Evolutionary conservation across 225 moss, liverwort and hornwort genomes (phyloP).

Genomic region (Pleurozium schreberi): DNA sequence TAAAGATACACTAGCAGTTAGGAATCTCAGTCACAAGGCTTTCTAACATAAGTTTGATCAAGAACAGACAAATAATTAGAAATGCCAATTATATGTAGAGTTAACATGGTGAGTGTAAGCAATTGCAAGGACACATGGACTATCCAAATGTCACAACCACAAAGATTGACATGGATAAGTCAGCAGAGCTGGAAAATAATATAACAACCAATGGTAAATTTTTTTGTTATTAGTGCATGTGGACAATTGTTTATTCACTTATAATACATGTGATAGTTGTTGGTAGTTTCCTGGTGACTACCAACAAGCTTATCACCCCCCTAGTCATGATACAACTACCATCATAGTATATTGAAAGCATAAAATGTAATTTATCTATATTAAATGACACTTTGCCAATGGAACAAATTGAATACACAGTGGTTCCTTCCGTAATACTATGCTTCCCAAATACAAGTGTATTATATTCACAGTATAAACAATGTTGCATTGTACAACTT

Average conservation of each 20-base stretch:
- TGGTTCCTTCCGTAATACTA: neutral
- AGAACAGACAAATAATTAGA: too few relatives aligned
- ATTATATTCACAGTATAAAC: neutral
- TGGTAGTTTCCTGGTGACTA: too few relatives aligned
- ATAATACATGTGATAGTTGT: neutral
- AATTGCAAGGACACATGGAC: rapidly evolving
- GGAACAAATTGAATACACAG: neutral
- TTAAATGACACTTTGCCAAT: neutral
- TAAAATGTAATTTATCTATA: neutral
- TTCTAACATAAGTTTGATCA: too few relatives aligned
- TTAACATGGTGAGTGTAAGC: neutral
- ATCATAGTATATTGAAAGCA: too few relatives aligned
- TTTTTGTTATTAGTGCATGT: neutral
- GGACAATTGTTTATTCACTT: neutral
- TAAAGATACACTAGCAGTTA: neutral
- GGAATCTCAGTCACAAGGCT: neutral
- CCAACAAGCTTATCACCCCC: neutral
- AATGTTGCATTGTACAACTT: neutral
- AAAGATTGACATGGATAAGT: neutral
- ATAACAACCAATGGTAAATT: too few relatives aligned
- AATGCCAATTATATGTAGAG: neutral
- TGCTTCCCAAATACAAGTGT: neutral
- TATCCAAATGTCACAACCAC: neutral
- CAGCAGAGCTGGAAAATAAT: rapidly evolving
- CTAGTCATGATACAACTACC: neutral